Conservation (phyloP, 2,329 filamentous ascomycete genomes). For the Aspergillus texensis region DNA sequence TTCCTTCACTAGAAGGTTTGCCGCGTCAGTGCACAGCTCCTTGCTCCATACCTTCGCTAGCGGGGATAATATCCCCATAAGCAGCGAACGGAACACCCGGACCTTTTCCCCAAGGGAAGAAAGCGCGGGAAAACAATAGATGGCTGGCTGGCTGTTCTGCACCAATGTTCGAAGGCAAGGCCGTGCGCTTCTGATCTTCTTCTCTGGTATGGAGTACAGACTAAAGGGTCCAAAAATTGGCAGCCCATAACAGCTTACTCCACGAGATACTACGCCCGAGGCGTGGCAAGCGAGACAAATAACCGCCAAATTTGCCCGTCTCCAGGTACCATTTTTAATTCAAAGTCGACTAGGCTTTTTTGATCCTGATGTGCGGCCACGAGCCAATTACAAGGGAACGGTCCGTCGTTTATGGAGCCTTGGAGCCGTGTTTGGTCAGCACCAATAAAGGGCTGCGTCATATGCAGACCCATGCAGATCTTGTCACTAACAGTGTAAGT, state of each 20-base stretch:
- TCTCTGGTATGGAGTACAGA: not conserved
- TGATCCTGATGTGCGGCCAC: slow-evolving; percentile 2
- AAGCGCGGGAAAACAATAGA: not conserved
- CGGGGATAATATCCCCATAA: not conserved
- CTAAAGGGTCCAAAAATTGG: not conserved
- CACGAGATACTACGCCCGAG: not conserved
- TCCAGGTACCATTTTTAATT: not conserved
- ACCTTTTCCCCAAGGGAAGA: not conserved
- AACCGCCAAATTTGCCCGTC: not conserved
- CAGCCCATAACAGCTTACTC: not conserved
- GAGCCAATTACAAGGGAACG: not conserved
- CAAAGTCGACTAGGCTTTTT: not conserved
- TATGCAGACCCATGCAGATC: not conserved
- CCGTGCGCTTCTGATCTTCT: not conserved
- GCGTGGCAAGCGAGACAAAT: slow-evolving; percentile 4
- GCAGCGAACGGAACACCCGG: not conserved
- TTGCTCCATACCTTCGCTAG: not conserved
- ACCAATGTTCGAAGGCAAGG: not conserved
- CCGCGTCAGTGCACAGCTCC: slow-evolving; percentile 1
- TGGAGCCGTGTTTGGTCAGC: not conserved
- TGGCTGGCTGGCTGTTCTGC: not conserved
- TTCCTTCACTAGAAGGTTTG: not conserved
- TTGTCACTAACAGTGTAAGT: not conserved
- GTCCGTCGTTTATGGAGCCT: slow-evolving; percentile 1
- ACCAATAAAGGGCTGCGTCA: slow-evolving; percentile 5